A percentile compares a stretch with the other conserved stretches of the same genome.
phyloP scores from a whole-genome alignment of 495 filamentous ascomycete species.

The Amphirosellinia nigrospora region DNA sequence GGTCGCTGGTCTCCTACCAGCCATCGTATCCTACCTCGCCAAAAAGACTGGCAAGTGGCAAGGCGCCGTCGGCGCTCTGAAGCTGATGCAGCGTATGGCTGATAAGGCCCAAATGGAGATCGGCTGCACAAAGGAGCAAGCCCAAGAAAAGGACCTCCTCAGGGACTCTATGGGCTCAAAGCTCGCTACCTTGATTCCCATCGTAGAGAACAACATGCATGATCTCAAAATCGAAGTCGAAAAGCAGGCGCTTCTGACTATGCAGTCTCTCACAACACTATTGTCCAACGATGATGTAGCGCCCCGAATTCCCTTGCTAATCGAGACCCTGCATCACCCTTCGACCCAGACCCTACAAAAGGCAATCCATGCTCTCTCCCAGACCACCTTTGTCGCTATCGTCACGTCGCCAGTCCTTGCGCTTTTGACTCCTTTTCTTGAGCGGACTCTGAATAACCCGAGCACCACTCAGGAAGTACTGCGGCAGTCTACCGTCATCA shows the following conservation, averaged over 20 bases:
- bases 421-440: constrained; percentile 93
- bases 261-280: constrained; percentile 87
- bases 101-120: constrained; percentile 87
- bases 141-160: constrained; percentile 82
- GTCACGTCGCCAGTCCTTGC: constrained; percentile 98
- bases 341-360: constrained; percentile 87
- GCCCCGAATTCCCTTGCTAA: constrained; percentile 88
- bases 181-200: constrained; percentile 86
- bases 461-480: constrained; percentile 92
- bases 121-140: constrained; percentile 76
- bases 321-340: constrained; percentile 94
- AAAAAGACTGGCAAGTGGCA: constrained; percentile 94
- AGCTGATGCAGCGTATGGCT: constrained; percentile 86
- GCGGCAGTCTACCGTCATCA: constrained; percentile 95
- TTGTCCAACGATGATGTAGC: constrained; percentile 97
- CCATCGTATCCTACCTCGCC: constrained; percentile 72
- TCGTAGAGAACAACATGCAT: constrained; percentile 93
- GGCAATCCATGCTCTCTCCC: constrained; percentile 94
- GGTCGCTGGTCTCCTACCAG: constrained; percentile 78
- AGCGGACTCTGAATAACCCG: constrained; percentile 89
- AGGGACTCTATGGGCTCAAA: constrained; percentile 91
- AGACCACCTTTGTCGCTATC: constrained; percentile 97
- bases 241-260: constrained; percentile 87
- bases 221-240: constrained; percentile 90
- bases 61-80: constrained; percentile 83